phyloP scores from a whole-genome alignment of 139 green algal species.

The Nannochloris sp. region DNA sequence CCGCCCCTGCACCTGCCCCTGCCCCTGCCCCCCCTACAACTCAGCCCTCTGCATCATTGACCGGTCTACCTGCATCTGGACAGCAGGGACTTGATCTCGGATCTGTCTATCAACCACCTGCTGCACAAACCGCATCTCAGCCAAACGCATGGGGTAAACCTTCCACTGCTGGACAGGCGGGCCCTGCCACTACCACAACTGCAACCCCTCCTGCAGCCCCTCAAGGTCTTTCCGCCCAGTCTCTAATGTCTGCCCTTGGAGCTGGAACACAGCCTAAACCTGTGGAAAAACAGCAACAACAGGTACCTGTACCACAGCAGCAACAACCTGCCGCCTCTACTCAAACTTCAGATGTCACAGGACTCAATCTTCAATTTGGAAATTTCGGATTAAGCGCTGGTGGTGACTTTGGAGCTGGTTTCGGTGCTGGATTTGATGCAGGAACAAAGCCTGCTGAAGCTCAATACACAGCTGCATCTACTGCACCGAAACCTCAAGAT shows the following conservation, averaged over 20 bases:
- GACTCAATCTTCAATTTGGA: constrained; percentile 39
- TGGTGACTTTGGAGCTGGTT: constrained; percentile 16
- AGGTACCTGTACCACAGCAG: background rate
- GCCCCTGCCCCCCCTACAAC: background rate
- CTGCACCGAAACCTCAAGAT: background rate
- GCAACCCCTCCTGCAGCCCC: constrained; percentile 4
- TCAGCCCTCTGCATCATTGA: background rate
- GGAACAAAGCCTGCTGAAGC: constrained; percentile 8
- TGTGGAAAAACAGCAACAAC: constrained; percentile 14
- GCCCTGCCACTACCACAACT: background rate
- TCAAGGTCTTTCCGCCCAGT: background rate
- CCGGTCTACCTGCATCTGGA: background rate
- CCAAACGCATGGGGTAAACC: constrained; percentile 28
- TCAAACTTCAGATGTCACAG: constrained; percentile 10
- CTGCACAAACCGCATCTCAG: background rate
- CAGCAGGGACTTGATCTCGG: background rate
- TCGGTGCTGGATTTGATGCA: constrained; percentile 5
- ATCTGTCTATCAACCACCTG: constrained; percentile 4
- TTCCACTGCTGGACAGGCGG: background rate
- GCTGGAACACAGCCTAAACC: background rate
- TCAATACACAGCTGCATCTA: background rate
- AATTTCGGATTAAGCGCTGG: constrained; percentile 29
- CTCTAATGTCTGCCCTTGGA: constrained; percentile 19
- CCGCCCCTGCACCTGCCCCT: background rate
- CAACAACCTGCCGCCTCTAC: constrained; percentile 1